Conservation (phyloP, 441 rosid species). For the Arabidopsis lyrata region DNA sequence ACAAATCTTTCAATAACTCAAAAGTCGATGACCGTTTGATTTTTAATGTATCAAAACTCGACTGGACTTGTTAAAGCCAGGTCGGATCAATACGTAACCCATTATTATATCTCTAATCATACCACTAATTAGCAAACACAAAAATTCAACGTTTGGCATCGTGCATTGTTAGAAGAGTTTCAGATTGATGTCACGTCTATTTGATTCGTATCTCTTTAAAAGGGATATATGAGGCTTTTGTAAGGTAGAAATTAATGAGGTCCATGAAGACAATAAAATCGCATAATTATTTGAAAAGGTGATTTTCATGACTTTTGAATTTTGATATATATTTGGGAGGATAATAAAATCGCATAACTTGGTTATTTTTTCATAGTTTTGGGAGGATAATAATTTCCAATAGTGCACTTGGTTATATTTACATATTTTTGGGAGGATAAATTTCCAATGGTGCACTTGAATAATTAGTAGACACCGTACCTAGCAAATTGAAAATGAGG, state of each 20-base stretch:
- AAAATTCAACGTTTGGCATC: neutral
- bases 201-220: neutral
- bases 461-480: conserved; percentile 24
- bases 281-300: neutral
- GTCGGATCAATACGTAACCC: neutral
- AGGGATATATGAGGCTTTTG: conserved; percentile 7
- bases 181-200: conserved; percentile 4
- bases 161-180: conserved; percentile 5
- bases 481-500: conserved; percentile 31
- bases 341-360: neutral
- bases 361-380: neutral
- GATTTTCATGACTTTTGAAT: neutral
- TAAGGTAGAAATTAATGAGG: conserved; percentile 3
- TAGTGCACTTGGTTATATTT: neutral
- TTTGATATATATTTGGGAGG: neutral
- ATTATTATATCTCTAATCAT: conserved; percentile 1
- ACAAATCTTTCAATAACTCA: conserved; percentile 7
- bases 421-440: neutral
- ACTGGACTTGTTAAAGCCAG: neutral
- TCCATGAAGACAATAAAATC: neutral
- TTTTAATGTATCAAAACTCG: neutral
- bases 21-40: neutral
- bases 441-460: conserved; percentile 11
- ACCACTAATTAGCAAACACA: neutral
- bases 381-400: neutral